Conservation (phyloP, 257 asterid species). For the Solanum sparsipilum region DNA sequence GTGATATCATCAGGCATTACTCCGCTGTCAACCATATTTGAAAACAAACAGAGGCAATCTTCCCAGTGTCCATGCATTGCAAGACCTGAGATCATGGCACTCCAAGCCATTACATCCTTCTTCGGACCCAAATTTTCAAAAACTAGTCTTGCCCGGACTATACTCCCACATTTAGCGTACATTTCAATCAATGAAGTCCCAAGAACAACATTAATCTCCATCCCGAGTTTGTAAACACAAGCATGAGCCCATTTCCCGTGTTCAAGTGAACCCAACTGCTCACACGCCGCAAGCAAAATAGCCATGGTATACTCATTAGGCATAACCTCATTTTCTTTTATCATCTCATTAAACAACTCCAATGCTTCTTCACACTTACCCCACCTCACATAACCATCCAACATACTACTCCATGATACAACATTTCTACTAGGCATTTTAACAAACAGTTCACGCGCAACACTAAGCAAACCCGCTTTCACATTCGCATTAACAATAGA, state of each 20-base stretch:
- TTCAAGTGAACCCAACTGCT: conserved; percentile 8
- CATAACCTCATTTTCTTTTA: neutral
- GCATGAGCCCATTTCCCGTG: conserved; percentile 12
- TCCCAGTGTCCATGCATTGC: conserved; percentile 8
- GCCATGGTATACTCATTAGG: conserved; percentile 14
- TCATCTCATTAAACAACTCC: conserved; percentile 1
- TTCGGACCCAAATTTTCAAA: conserved; percentile 5
- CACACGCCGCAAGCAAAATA: conserved; percentile 12
- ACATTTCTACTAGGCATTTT: conserved; percentile 1
- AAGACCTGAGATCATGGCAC: conserved; percentile 13
- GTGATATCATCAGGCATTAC: conserved; percentile 7
- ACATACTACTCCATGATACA: conserved; percentile 13
- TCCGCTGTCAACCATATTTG: neutral
- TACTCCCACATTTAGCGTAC: conserved; percentile 19
- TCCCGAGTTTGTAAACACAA: neutral
- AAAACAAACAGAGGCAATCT: conserved; percentile 4
- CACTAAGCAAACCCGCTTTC: conserved; percentile 1
- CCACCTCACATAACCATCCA: conserved; percentile 13
- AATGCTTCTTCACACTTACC: conserved; percentile 7
- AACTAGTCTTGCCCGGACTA: conserved; percentile 3
- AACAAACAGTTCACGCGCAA: conserved; percentile 4
- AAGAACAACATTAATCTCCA: neutral
- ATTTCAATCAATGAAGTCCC: conserved; percentile 15
- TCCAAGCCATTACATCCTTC: conserved; percentile 4
- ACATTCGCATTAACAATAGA: conserved; percentile 6